These are phyloP conservation scores for Colletotrichum coccodes DNA, from an alignment of 2,329 filamentous ascomycete species.

Conservation along the genomic window DNA sequence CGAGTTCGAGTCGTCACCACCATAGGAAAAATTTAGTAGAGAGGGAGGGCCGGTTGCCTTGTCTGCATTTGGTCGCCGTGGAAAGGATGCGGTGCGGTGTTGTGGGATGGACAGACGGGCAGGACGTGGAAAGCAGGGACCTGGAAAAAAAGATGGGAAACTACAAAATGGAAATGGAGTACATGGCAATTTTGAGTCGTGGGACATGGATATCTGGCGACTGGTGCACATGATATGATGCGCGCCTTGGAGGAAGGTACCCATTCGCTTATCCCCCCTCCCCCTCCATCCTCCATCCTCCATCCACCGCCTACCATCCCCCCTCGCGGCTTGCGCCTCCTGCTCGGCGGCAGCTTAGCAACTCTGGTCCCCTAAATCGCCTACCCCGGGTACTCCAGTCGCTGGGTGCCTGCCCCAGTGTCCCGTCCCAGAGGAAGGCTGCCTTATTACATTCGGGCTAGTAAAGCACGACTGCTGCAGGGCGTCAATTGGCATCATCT, in stretches of 20 bases:
- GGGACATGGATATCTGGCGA: constrained; percentile 16
- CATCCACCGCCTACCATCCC: too few species aligned
- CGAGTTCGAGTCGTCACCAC: neutral
- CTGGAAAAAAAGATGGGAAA: constrained; percentile 26
- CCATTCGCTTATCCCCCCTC: neutral
- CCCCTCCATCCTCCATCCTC: neutral
- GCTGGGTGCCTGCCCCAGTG: neutral
- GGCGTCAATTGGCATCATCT: neutral
- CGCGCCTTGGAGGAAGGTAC: neutral
- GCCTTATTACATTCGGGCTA: neutral
- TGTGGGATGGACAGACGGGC: neutral
- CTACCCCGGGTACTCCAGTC: neutral
- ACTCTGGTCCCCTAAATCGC: neutral
- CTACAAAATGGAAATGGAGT: constrained; percentile 30
- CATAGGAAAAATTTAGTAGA: neutral
- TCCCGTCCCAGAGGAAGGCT: neutral
- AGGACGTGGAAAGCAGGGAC: neutral
- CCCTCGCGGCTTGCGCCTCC: neutral
- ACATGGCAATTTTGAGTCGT: constrained; percentile 28
- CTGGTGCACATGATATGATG: neutral
- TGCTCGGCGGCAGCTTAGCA: neutral
- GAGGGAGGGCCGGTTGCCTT: neutral
- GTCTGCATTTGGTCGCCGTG: neutral
- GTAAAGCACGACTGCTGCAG: neutral
- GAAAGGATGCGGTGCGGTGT: neutral